phyloP scores from a whole-genome alignment of 1,139 yeast species.

The Pneumocystis canis region DNA sequence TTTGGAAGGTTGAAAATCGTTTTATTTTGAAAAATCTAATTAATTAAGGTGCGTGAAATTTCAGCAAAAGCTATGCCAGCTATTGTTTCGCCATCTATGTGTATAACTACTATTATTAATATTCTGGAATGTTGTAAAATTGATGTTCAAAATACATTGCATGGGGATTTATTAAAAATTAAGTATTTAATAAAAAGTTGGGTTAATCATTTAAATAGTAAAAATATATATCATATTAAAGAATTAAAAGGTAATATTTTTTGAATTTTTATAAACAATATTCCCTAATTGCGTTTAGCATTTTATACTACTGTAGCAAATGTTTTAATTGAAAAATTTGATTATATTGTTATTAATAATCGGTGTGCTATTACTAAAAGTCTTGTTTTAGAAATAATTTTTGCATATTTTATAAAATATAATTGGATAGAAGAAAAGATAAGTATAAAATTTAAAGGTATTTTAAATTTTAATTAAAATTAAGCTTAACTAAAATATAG shows the following conservation, averaged over 20 bases:
- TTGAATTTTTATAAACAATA: neutral
- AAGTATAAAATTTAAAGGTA: neutral
- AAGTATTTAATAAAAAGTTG: conserved; percentile 2
- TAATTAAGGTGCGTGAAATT: conserved; percentile 46
- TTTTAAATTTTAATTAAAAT: neutral
- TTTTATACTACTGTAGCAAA: neutral
- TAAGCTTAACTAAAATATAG: neutral
- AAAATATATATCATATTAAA: neutral
- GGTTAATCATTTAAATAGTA: neutral
- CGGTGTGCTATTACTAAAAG: neutral
- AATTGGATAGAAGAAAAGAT: neutral
- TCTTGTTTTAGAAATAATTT: conserved; percentile 1
- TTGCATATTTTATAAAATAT: neutral
- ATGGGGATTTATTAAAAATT: conserved; percentile 10
- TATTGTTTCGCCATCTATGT: conserved; percentile 22
- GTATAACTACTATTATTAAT: conserved; percentile 5
- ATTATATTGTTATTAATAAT: neutral
- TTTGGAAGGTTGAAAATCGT: conserved; percentile 42
- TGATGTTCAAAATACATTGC: conserved; percentile 9
- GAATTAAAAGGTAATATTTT: neutral
- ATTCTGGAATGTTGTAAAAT: conserved; percentile 3
- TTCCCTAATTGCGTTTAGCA: neutral
- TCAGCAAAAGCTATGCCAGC: conserved; percentile 59
- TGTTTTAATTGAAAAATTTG: neutral
- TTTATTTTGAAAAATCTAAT: neutral